Evolutionary conservation across 177 flowering plant species (phyloP).

Genomic region (Vitis hybrid): DNA sequence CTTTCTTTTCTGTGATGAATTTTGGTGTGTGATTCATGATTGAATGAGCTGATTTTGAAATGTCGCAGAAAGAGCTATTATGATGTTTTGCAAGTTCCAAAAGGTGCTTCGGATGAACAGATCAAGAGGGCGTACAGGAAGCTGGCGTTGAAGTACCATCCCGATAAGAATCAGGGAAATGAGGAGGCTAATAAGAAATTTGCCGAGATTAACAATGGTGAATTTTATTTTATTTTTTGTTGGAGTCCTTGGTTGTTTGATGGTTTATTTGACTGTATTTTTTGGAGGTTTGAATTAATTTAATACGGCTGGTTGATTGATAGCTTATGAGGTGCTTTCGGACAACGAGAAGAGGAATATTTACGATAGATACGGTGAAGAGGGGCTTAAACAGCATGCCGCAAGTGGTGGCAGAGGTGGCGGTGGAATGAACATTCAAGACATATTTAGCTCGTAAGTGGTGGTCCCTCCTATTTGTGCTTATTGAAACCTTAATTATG

Average conservation of each 20-base stretch:
- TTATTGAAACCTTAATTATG: neutral
- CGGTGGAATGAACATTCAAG: constrained; percentile 85
- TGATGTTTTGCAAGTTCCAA: constrained; percentile 82
- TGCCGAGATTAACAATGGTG: constrained; percentile 93
- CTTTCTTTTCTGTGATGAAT: neutral
- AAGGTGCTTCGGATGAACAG: constrained; percentile 92
- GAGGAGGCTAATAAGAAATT: constrained; percentile 90
- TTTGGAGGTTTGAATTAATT: neutral
- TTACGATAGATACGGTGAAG: constrained; percentile 93
- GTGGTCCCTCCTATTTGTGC: neutral
- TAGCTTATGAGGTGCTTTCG: constrained; percentile 92
- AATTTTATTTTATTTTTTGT: neutral
- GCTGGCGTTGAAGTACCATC: constrained; percentile 94
- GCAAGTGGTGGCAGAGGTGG: constrained; percentile 84
- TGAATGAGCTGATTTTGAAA: neutral
- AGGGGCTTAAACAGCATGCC: constrained; percentile 91
- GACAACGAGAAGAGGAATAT: constrained; percentile 90
- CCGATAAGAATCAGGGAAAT: constrained; percentile 94
- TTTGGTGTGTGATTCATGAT: neutral
- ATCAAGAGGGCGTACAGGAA: constrained; percentile 94
- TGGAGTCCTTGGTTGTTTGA: neutral
- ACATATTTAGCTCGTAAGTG: constrained; percentile 78
- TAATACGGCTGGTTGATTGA: constrained; percentile 3
- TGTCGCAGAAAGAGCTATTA: constrained; percentile 84
- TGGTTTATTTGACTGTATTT: neutral